Evolutionary conservation across 495 filamentous ascomycete genomes (phyloP).

Genomic region (Parathielavia appendiculata): DNA sequence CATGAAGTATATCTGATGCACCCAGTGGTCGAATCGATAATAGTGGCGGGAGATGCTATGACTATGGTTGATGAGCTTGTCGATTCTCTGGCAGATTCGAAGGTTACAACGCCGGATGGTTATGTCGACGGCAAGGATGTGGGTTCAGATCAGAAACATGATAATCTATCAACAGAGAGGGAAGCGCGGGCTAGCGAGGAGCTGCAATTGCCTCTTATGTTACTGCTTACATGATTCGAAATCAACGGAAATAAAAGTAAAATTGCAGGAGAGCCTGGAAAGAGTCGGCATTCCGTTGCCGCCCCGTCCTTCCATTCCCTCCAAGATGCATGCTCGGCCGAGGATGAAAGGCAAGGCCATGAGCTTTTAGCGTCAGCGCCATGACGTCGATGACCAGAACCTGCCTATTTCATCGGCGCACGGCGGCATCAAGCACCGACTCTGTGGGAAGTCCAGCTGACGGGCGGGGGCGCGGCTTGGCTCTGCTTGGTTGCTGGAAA

Average conservation of each 20-base stretch:
- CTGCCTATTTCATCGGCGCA: background rate
- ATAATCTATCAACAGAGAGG: background rate
- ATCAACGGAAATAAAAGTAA: background rate
- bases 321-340: conserved; percentile 4
- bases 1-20: background rate
- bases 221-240: background rate
- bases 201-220: background rate
- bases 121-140: background rate
- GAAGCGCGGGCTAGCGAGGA: background rate
- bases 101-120: background rate
- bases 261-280: background rate
- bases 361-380: conserved; percentile 1
- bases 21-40: background rate
- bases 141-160: background rate
- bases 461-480: background rate
- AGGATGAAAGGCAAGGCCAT: background rate
- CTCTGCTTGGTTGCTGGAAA: background rate
- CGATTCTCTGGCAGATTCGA: too few species aligned
- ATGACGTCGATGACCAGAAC: background rate
- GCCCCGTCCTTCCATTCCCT: background rate
- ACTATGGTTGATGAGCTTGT: too few species aligned
- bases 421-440: conserved; percentile 10
- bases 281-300: too few species aligned
- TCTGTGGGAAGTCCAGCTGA: background rate
- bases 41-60: too few species aligned